These are phyloP conservation scores for Draba incana DNA, from an alignment of 345 rosid species.

Conservation along the genomic window DNA sequence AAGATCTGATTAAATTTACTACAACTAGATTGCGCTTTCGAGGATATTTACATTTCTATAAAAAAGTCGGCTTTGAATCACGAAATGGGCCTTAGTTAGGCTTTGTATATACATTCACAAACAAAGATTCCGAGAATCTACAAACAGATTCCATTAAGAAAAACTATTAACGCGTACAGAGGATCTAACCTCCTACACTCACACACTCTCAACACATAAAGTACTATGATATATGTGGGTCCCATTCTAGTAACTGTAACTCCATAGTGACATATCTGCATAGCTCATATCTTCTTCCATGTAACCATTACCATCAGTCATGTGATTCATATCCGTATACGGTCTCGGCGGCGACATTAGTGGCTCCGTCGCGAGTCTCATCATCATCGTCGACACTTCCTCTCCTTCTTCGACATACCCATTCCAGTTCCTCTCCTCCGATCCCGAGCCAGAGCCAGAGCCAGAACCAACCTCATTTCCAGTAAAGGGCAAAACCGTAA, in stretches of 20 bases:
- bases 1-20: neutral
- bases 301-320: constrained; percentile 25
- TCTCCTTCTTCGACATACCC: constrained; percentile 25
- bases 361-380: constrained; percentile 64
- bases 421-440: constrained; percentile 21
- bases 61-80: neutral
- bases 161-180: constrained; percentile 10
- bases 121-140: constrained; percentile 16
- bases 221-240: neutral
- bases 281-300: constrained; percentile 36
- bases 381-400: constrained; percentile 25
- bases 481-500: constrained; percentile 31
- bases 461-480: constrained; percentile 20
- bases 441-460: constrained; percentile 13
- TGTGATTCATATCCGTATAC: constrained; percentile 12
- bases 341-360: constrained; percentile 62
- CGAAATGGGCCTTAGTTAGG: neutral
- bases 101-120: neutral
- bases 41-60: neutral
- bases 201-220: neutral
- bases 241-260: constrained; percentile 31
- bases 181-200: constrained; percentile 3
- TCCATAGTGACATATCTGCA: constrained; percentile 48
- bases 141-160: constrained; percentile 22
- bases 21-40: neutral